A percentile compares a stretch with the other conserved stretches of the same genome.
Conservation (phyloP, 176 grass and related monocot species). For the Hsuehochloa calcarea region DNA sequence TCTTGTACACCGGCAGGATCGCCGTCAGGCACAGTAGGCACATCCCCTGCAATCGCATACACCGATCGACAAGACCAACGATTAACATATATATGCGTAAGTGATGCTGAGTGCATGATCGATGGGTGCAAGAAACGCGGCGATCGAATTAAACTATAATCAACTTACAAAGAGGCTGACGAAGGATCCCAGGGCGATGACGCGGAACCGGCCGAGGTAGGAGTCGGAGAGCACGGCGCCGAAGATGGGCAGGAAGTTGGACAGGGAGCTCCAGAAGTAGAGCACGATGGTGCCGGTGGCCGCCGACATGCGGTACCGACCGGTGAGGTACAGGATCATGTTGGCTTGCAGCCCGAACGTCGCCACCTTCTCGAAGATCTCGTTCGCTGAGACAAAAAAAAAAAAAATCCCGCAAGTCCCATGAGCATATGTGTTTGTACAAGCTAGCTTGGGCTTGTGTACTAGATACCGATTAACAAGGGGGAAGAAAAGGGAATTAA, state of each 20-base stretch:
- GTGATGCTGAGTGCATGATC: background rate
- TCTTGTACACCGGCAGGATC: conserved; percentile 46
- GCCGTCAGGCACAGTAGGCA: conserved; percentile 57
- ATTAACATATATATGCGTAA: background rate
- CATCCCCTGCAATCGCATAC: conserved; percentile 38
- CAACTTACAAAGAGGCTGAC: conserved; percentile 48
- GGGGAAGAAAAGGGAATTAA: background rate
- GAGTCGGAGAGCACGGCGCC: conserved; percentile 59
- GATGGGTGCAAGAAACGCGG: background rate
- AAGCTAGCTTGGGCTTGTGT: too few relatives aligned
- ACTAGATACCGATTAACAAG: background rate
- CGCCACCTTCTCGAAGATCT: conserved; percentile 70
- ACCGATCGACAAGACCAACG: background rate
- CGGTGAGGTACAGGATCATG: conserved; percentile 71
- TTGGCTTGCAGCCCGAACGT: conserved; percentile 49
- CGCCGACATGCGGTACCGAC: conserved; percentile 41
- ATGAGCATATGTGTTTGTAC: background rate
- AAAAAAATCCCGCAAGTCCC: background rate
- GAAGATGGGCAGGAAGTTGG: conserved; percentile 56
- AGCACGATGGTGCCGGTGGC: conserved; percentile 32
- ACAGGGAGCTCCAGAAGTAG: conserved; percentile 39
- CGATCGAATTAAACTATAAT: too few relatives aligned
- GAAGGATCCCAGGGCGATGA: conserved; percentile 53
- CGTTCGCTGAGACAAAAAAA: conserved; percentile 45
- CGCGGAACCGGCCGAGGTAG: conserved; percentile 49